A percentile compares a stretch with the other conserved stretches of the same genome.
Evolutionary conservation across 371 early-diverging fungal species (phyloP).

Genomic region (Mucor mucedo): DNA sequence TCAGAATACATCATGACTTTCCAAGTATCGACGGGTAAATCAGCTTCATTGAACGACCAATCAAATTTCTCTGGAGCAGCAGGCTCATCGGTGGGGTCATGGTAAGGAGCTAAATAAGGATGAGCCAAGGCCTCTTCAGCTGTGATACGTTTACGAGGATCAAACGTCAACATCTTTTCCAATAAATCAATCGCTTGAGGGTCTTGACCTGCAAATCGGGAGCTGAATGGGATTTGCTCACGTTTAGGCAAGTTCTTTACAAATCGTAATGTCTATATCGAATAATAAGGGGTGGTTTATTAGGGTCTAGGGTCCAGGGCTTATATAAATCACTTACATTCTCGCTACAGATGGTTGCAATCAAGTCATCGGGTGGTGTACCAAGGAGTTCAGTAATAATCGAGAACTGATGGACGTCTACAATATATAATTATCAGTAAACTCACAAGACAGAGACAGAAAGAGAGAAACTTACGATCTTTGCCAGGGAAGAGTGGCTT

Average conservation of each 20-base stretch:
- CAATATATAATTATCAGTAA: background rate
- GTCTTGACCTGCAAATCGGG: conserved; percentile 57
- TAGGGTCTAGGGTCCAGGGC: no score
- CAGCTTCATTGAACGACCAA: conserved; percentile 95
- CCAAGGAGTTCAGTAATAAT: conserved; percentile 93
- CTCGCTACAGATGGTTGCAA: conserved; percentile 91
- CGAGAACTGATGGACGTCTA: conserved; percentile 92
- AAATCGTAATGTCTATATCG: conserved; percentile 81
- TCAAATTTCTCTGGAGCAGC: conserved; percentile 83
- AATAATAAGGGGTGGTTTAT: no score
- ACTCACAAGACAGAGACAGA: background rate
- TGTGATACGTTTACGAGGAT: conserved; percentile 90
- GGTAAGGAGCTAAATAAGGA: conserved; percentile 89
- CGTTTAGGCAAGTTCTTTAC: conserved; percentile 87
- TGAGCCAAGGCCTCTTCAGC: conserved; percentile 88
- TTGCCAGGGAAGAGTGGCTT: conserved; percentile 97
- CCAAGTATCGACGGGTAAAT: conserved; percentile 89
- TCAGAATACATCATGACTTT: conserved; percentile 80
- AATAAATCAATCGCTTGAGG: conserved; percentile 86
- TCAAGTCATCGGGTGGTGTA: conserved; percentile 92
- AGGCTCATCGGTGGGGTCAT: conserved; percentile 94
- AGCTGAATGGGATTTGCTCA: conserved; percentile 79
- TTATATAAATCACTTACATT: conserved; percentile 58
- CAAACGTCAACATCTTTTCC: conserved; percentile 90
- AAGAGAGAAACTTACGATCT: conserved; percentile 69